Percentiles rank a stretch among this genome's conserved stretches.
Evolutionary conservation across 805 yeast genomes (phyloP).

Genomic region (Wickerhamiella dianesei): DNA sequence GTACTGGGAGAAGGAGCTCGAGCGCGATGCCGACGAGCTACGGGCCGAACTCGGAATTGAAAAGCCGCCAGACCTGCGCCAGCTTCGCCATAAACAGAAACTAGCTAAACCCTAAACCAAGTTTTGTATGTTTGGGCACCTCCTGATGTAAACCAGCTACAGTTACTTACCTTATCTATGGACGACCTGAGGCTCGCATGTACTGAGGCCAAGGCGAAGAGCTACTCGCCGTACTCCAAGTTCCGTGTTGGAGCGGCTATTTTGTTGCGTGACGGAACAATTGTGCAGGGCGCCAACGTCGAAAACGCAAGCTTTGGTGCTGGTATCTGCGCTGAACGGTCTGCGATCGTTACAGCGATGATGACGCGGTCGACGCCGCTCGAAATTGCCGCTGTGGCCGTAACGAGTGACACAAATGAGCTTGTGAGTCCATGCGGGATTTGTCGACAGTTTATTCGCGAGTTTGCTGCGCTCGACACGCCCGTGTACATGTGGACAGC

Average conservation of each 20-base stretch:
- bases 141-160: too few species aligned
- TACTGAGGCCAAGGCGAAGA: conserved; percentile 33
- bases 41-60: conserved; percentile 60
- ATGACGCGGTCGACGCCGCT: conserved; percentile 19
- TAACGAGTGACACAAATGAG: conserved; percentile 43
- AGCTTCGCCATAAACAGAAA: conserved; percentile 25
- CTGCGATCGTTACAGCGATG: conserved; percentile 47
- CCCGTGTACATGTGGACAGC: conserved; percentile 58
- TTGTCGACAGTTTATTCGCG: conserved; percentile 81
- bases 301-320: conserved; percentile 89
- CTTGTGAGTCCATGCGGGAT: conserved; percentile 86
- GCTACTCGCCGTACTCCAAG: conserved; percentile 62
- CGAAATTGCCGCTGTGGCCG: conserved; percentile 46
- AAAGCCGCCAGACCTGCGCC: conserved; percentile 67
- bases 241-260: conserved; percentile 78
- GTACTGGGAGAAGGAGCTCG: conserved; percentile 79
- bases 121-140: too few species aligned
- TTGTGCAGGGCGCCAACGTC: conserved; percentile 66
- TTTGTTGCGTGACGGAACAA: conserved; percentile 36
- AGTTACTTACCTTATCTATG: too few species aligned
- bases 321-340: conserved; percentile 63
- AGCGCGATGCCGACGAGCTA: conserved; percentile 56
- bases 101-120: not conserved
- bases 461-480: conserved; percentile 42
- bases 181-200: conserved; percentile 14